phyloP scores from a whole-genome alignment of 176 grass and related monocot genomes.

The Carex cristatella region DNA sequence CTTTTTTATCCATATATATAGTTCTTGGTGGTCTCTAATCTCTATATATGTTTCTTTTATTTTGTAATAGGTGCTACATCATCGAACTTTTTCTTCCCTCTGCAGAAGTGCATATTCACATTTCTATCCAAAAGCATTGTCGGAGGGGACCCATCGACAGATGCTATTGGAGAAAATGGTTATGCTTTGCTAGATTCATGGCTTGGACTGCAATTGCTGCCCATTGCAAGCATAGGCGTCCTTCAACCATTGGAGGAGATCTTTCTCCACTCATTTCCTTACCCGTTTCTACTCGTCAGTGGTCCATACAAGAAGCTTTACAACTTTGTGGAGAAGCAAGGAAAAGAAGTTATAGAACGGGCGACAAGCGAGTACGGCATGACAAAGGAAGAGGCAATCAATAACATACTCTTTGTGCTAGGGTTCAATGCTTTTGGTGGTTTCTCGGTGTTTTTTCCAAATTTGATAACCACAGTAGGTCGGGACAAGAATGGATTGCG shows the following conservation, averaged over 20 bases:
- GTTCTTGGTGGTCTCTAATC: not conserved
- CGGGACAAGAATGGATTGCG: conserved; percentile 24
- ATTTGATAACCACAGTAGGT: conserved; percentile 41
- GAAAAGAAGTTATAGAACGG: conserved; percentile 28
- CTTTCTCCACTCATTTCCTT: conserved; percentile 71
- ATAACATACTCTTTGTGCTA: conserved; percentile 88
- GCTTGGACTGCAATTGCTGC: conserved; percentile 77
- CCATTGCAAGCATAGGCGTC: conserved; percentile 39
- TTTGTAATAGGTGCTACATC: conserved; percentile 4
- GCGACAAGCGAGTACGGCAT: conserved; percentile 36
- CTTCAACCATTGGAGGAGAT: conserved; percentile 80
- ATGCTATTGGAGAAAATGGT: conserved; percentile 31
- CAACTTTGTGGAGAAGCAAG: conserved; percentile 56
- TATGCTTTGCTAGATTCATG: conserved; percentile 50
- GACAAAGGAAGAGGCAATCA: conserved; percentile 43
- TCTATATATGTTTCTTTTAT: not conserved
- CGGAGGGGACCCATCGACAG: conserved; percentile 47
- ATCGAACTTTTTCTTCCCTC: conserved; percentile 25
- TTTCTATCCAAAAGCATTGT: conserved; percentile 56
- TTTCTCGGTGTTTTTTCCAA: conserved; percentile 65
- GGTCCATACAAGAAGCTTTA: conserved; percentile 55
- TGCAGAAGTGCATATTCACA: conserved; percentile 75
- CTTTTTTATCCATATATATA: too few relatives aligned
- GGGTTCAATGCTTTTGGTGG: conserved; percentile 88
- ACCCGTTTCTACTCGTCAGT: conserved; percentile 41